Evolutionary conservation across 805 yeast species (phyloP).

Genomic region (Ogataea minuta): DNA sequence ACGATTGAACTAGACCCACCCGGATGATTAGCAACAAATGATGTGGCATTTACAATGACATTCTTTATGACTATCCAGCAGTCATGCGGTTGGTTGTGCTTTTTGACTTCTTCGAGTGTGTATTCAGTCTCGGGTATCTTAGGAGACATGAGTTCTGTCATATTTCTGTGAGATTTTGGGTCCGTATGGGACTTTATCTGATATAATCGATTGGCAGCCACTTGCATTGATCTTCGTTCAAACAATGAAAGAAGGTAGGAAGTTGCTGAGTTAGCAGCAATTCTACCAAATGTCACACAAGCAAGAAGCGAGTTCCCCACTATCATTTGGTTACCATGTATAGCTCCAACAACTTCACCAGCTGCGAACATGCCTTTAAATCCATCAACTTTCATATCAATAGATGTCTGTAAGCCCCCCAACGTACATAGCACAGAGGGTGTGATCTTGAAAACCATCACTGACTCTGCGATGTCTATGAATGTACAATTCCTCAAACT

Average conservation of each 20-base stretch:
- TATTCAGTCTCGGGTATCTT: constrained; percentile 48
- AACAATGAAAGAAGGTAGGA: constrained; percentile 24
- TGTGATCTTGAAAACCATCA: constrained; percentile 8
- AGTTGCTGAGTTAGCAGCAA: constrained; percentile 44
- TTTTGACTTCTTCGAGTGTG: constrained; percentile 44
- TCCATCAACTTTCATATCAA: constrained; percentile 26
- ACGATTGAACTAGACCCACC: constrained; percentile 76
- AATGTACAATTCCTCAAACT: background rate
- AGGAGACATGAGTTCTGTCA: constrained; percentile 21
- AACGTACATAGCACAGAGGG: constrained; percentile 27
- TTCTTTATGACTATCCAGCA: constrained; percentile 57
- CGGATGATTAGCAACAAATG: constrained; percentile 50
- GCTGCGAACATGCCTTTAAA: constrained; percentile 51
- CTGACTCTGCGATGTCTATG: background rate
- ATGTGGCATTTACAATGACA: constrained; percentile 48
- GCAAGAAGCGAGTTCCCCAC: constrained; percentile 58
- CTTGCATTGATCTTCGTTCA: background rate
- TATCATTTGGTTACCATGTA: constrained; percentile 62
- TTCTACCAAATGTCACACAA: constrained; percentile 60
- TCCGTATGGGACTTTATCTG: constrained; percentile 12
- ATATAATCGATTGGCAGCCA: constrained; percentile 9
- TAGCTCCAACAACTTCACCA: constrained; percentile 69
- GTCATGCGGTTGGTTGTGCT: constrained; percentile 44
- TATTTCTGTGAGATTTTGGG: constrained; percentile 2
- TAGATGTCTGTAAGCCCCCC: constrained; percentile 62